phyloP scores from a whole-genome alignment of 2,329 filamentous ascomycete species.

The Epichloe hybrida region DNA sequence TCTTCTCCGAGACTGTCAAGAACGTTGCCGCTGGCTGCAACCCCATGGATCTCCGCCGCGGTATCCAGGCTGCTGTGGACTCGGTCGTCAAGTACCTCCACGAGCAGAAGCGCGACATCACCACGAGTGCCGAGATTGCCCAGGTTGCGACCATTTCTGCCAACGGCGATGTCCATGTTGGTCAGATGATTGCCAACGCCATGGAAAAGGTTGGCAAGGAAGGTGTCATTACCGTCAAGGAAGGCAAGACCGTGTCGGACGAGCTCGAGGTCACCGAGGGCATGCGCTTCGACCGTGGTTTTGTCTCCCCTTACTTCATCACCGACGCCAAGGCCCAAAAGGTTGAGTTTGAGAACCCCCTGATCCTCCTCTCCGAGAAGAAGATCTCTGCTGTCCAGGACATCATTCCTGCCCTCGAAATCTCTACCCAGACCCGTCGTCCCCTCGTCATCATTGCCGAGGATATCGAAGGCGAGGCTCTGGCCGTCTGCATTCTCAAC shows the following conservation, averaged over 20 bases:
- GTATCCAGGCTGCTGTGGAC: slow-evolving; percentile 92
- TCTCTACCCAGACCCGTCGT: slow-evolving; percentile 86
- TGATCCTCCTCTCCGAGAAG: slow-evolving; percentile 98
- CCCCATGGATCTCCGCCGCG: slow-evolving; percentile 95
- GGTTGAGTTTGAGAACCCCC: slow-evolving; percentile 99
- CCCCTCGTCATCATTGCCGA: slow-evolving; percentile 97
- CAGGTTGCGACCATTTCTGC: slow-evolving; percentile 97
- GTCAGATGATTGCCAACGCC: slow-evolving; percentile 87
- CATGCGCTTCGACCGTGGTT: slow-evolving; percentile 99
- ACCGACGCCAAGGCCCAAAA: slow-evolving; percentile 97
- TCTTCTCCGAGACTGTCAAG: slow-evolving; percentile 99
- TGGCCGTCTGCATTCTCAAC: slow-evolving; percentile 98
- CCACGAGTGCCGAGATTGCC: slow-evolving; percentile 89
- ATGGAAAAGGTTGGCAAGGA: slow-evolving; percentile 99
- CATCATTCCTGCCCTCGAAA: slow-evolving; percentile 95
- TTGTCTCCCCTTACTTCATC: slow-evolving; percentile 99
- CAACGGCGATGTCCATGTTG: slow-evolving; percentile 92
- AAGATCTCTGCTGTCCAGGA: slow-evolving; percentile 99
- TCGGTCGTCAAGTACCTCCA: slow-evolving; percentile 88
- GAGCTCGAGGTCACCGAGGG: slow-evolving; percentile 99
- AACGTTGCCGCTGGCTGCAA: slow-evolving; percentile 99
- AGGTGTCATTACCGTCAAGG: slow-evolving; percentile 99
- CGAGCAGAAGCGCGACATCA: slow-evolving; percentile 95
- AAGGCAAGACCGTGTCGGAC: slow-evolving; percentile 95
- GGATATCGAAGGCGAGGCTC: slow-evolving; percentile 96